Evolutionary conservation across 371 early-diverging fungal species (phyloP).

Genomic region (Mortierella polycephala): DNA sequence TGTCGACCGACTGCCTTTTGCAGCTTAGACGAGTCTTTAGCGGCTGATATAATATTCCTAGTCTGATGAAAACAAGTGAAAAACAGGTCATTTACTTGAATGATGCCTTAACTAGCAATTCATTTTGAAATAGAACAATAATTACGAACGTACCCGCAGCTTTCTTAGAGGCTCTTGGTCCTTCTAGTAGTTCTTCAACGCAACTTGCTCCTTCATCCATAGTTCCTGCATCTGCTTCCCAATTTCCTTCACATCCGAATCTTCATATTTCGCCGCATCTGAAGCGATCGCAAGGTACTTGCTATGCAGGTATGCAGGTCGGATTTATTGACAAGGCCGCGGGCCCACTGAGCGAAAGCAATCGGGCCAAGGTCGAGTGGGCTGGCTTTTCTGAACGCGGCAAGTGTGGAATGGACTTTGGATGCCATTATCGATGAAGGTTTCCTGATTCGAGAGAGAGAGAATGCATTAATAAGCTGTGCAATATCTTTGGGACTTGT

Average conservation of each 20-base stretch:
- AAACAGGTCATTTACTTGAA: slow-evolving; percentile 7
- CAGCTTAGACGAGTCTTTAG: slow-evolving; percentile 32
- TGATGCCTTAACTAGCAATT: background rate
- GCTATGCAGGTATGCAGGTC: slow-evolving; percentile 14
- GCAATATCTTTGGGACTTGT: slow-evolving; percentile 8
- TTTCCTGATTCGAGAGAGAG: background rate
- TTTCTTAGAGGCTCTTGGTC: slow-evolving; percentile 26
- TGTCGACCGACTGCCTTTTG: slow-evolving; percentile 25
- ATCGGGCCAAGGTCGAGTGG: slow-evolving; percentile 15
- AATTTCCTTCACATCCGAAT: slow-evolving; percentile 15
- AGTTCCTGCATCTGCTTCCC: slow-evolving; percentile 23
- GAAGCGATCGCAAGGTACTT: slow-evolving; percentile 21
- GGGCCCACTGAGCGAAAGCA: slow-evolving; percentile 19
- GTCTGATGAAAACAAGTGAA: slow-evolving; percentile 15
- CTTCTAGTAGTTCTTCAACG: slow-evolving; percentile 29
- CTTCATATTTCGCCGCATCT: slow-evolving; percentile 21
- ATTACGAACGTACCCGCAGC: slow-evolving; percentile 19
- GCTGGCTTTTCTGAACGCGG: slow-evolving; percentile 17
- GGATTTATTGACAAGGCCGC: slow-evolving; percentile 5
- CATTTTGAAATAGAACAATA: slow-evolving; percentile 4
- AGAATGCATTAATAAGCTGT: slow-evolving; percentile 12
- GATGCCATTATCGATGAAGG: slow-evolving; percentile 6
- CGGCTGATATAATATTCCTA: slow-evolving; percentile 23
- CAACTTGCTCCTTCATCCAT: slow-evolving; percentile 21
- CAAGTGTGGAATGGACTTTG: slow-evolving; percentile 7